Evolutionary conservation across 495 filamentous ascomycete genomes (phyloP).

Genomic region (Penicillium riverlandense): DNA sequence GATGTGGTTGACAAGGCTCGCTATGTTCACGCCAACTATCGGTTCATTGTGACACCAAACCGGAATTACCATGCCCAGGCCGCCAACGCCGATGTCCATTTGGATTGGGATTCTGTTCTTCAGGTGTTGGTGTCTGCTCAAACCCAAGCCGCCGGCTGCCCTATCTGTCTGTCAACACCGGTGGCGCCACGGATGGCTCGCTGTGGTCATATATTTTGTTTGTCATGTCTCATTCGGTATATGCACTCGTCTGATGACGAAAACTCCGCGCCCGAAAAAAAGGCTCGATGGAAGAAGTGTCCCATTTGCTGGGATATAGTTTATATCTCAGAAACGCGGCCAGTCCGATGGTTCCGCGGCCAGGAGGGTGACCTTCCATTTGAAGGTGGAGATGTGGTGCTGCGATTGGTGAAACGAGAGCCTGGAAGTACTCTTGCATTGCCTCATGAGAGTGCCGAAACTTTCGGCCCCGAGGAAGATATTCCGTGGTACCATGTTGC

Average conservation of each 20-base stretch:
- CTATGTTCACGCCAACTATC: slow-evolving; percentile 95
- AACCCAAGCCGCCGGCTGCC: slow-evolving; percentile 82
- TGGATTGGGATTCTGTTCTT: slow-evolving; percentile 86
- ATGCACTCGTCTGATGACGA: slow-evolving; percentile 81
- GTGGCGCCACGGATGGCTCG: slow-evolving; percentile 95
- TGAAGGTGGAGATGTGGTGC: slow-evolving; percentile 82
- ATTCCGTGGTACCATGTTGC: slow-evolving; percentile 93
- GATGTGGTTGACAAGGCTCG: slow-evolving; percentile 85
- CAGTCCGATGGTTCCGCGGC: slow-evolving; percentile 85
- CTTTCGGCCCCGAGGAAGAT: slow-evolving; percentile 57
- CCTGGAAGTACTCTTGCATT: slow-evolving; percentile 78
- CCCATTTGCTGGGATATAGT: slow-evolving; percentile 92
- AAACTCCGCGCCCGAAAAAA: slow-evolving; percentile 55
- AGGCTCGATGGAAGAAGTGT: slow-evolving; percentile 85
- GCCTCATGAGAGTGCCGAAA: slow-evolving; percentile 74
- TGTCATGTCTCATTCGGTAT: slow-evolving; percentile 88
- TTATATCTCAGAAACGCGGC: slow-evolving; percentile 79
- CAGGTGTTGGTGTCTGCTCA: slow-evolving; percentile 86
- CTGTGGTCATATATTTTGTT: slow-evolving; percentile 95
- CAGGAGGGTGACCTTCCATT: slow-evolving; percentile 74
- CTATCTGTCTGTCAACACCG: slow-evolving; percentile 85
- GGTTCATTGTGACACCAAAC: slow-evolving; percentile 84
- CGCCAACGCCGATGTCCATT: slow-evolving; percentile 77
- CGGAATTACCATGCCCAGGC: slow-evolving; percentile 75
- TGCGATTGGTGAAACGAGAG: slow-evolving; percentile 73